Base-by-base conservation (phyloP, 148 eudicot species). In the Euryodendron excelsum region DNA sequence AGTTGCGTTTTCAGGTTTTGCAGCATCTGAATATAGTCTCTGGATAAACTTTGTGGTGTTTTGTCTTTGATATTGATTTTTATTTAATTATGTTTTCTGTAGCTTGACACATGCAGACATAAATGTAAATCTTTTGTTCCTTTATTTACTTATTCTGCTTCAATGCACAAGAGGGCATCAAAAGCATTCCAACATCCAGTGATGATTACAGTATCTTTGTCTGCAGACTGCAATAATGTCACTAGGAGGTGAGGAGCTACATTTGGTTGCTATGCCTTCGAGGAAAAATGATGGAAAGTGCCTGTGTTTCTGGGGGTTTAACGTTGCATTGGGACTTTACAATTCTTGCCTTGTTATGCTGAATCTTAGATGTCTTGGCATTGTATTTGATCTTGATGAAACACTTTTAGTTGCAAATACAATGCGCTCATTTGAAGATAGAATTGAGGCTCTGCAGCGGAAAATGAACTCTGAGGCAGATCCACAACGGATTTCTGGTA, bases 341-440 rank as follows among this genome's bases (percentile, higher is more conserved):
- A 80, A 87, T 39, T 90, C 95, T 62, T 93, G 98, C 82, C 95
- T 96, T 79, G 88, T 85, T 69, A 84, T 96, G 98, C 85, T 96
- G 77, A 93, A 96, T 79, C 97, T 93, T 62, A 90, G 99, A 79
- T 96, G 99, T 77, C 99, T 96, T 74, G 95, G 97, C 79, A 96
- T 96, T 76, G 99, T 93, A 44, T 96, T 96, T 86, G 99, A 96
- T 85, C 99, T 96, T 31, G 99, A 96, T 66, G 99, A 96, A 82
- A 96, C 99, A 28, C 92, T 96, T n/a, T 84, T 96, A 48, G 98
- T 96, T 64, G 99, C 99, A 36, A 93, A 96, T 80, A 96, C 99
- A 11, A 87, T 92, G 95, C 91, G 97, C 15, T 96, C 99, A 1
- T 96, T 96, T 74, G 99, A 96, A 85, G 99, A 96, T 82, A 88